Evolutionary conservation across 169 alveolate genomes (phyloP).

Genomic region (Perkinsus chesapeaki): DNA sequence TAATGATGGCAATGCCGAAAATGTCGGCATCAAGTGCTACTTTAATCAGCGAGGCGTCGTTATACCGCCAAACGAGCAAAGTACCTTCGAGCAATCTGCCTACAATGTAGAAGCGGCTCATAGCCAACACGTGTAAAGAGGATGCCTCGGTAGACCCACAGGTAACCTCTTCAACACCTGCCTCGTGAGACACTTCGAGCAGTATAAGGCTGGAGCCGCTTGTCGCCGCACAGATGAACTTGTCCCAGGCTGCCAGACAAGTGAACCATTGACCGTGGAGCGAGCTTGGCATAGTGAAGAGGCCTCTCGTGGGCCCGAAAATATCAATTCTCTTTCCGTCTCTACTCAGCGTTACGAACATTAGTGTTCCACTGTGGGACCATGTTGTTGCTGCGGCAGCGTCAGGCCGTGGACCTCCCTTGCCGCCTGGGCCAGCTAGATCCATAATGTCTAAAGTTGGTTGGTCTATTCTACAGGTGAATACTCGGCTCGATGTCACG

Average conservation of each 20-base stretch:
- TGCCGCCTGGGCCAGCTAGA: neutral
- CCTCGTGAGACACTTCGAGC: neutral
- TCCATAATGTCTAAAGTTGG: neutral
- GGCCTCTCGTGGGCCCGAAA: neutral
- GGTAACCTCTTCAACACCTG: neutral
- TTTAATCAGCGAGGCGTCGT: neutral
- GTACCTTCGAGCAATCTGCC: neutral
- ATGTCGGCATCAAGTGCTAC: neutral
- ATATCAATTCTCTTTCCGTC: neutral
- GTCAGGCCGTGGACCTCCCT: neutral
- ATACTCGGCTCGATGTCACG: neutral
- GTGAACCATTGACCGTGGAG: neutral
- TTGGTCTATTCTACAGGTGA: neutral
- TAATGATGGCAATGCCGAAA: neutral
- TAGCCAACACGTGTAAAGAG: neutral
- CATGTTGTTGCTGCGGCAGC: neutral
- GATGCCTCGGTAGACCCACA: neutral
- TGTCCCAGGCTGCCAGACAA: neutral
- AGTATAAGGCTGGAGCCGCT: neutral
- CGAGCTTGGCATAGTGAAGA: neutral
- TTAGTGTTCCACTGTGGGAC: neutral
- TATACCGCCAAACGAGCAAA: neutral
- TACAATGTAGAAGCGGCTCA: neutral
- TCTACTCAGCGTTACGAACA: neutral
- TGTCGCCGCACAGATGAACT: neutral